Conservation (phyloP, 805 yeast species). For the Saccharomycopsis sp. region DNA sequence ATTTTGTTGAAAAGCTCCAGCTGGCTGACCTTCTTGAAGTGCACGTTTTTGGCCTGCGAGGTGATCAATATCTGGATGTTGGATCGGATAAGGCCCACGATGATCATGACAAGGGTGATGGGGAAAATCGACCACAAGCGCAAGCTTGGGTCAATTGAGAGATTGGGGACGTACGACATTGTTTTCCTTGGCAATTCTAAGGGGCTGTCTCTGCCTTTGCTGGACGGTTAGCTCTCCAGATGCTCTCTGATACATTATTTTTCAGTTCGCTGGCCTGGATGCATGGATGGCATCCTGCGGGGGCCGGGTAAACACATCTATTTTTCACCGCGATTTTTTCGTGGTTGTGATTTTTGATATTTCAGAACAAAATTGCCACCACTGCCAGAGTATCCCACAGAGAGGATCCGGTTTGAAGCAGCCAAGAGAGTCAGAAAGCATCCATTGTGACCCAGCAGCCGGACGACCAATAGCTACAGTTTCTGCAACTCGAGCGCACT, state of each 20-base stretch:
- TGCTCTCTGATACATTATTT: too few species aligned
- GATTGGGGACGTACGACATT: conserved; percentile 36
- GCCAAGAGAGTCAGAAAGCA: neutral
- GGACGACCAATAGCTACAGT: too few species aligned
- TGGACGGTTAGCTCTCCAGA: neutral
- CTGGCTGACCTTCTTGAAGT: conserved; percentile 48
- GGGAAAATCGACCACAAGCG: conserved; percentile 90
- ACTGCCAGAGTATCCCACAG: too few species aligned
- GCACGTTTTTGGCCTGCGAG: conserved; percentile 49
- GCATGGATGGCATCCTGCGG: too few species aligned
- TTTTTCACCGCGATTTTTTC: too few species aligned
- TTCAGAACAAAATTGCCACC: neutral
- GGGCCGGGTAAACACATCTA: neutral
- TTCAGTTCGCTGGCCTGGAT: too few species aligned
- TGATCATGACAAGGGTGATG: conserved; percentile 80
- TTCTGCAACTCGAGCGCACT: too few species aligned
- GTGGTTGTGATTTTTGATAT: too few species aligned
- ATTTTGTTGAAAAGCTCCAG: conserved; percentile 58
- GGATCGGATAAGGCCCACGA: conserved; percentile 75
- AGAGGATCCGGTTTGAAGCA: too few species aligned
- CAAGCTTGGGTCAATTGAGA: conserved; percentile 71
- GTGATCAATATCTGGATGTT: conserved; percentile 56
- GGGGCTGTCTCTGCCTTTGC: neutral
- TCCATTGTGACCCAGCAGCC: neutral
- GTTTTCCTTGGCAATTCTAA: neutral